Conservation (phyloP, 352 stramenopile genomes). For the Globisporangium mamillatum region DNA sequence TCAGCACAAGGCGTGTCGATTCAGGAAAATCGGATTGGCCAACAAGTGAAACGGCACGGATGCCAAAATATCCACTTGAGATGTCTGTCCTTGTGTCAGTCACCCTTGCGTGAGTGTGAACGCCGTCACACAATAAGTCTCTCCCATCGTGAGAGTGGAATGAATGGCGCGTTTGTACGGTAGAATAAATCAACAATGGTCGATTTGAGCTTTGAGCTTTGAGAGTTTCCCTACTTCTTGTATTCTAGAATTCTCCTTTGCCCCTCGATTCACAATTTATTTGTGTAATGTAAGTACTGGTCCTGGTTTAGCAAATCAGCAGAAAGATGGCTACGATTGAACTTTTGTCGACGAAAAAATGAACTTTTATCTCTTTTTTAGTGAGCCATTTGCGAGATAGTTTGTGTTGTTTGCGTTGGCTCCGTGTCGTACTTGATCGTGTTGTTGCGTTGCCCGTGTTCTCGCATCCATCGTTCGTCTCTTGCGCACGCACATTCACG, state of each 20-base stretch:
- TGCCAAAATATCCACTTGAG: not conserved
- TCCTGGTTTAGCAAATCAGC: not conserved
- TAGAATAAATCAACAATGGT: not conserved
- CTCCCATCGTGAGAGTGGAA: not conserved
- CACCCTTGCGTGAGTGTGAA: not conserved
- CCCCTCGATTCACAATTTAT: not conserved
- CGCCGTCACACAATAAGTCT: not conserved
- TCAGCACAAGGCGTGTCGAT: too few relatives aligned
- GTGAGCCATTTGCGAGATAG: not conserved
- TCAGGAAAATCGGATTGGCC: too few relatives aligned
- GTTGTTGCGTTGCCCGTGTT: not conserved
- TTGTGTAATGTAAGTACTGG: not conserved
- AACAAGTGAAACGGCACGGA: not conserved
- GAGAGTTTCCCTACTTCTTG: too few relatives aligned
- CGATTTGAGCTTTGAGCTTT: not conserved
- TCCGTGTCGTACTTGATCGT: not conserved
- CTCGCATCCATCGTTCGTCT: not conserved
- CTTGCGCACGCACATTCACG: not conserved
- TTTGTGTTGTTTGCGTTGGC: not conserved
- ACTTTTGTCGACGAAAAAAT: slow-evolving; percentile 1
- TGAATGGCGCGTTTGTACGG: not conserved
- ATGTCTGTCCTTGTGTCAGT: not conserved
- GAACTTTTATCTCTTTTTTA: not conserved
- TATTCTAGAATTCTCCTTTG: not conserved
- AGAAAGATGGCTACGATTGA: slow-evolving; percentile 1